Conservation (phyloP, 202 grass and related monocot species). For the Zizania palustris region DNA sequence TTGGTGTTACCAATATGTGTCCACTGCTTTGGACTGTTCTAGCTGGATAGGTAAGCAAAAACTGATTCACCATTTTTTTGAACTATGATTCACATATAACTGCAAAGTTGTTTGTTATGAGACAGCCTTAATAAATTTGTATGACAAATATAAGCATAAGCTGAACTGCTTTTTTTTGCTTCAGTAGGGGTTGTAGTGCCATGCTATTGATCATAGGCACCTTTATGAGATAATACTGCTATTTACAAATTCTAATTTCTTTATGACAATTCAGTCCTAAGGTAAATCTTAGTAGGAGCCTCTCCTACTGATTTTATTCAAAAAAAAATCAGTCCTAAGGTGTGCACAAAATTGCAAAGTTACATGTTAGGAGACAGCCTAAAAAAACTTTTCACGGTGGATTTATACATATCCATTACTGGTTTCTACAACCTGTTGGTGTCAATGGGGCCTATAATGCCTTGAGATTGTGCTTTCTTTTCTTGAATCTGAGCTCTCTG, state of each 20-base stretch:
- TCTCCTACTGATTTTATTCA: too few species aligned
- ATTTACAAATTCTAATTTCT: constrained; percentile 41
- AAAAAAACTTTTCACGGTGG: constrained; percentile 18
- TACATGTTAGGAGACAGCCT: constrained; percentile 35
- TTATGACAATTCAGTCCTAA: constrained; percentile 19
- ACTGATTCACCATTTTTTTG: too few species aligned
- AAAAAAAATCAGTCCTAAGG: constrained; percentile 16
- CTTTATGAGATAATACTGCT: constrained; percentile 8
- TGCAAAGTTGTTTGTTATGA: not conserved
- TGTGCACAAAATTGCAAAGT: constrained; percentile 25
- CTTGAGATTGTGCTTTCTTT: constrained; percentile 33
- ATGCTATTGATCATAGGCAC: constrained; percentile 20
- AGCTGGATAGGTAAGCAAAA: too few species aligned
- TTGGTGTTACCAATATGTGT: too few species aligned
- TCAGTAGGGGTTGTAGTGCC: constrained; percentile 26
- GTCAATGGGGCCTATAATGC: constrained; percentile 28
- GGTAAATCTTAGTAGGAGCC: too few species aligned
- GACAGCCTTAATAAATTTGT: too few species aligned
- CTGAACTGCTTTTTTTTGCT: not conserved
- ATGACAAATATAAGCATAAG: not conserved
- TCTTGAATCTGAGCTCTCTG: constrained; percentile 40
- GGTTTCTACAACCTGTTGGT: constrained; percentile 19
- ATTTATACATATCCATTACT: not conserved
- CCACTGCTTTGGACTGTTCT: too few species aligned
- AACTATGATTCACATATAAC: not conserved